Base-by-base conservation (phyloP, 257 asterid genomes). In the Asclepias syriaca region DNA sequence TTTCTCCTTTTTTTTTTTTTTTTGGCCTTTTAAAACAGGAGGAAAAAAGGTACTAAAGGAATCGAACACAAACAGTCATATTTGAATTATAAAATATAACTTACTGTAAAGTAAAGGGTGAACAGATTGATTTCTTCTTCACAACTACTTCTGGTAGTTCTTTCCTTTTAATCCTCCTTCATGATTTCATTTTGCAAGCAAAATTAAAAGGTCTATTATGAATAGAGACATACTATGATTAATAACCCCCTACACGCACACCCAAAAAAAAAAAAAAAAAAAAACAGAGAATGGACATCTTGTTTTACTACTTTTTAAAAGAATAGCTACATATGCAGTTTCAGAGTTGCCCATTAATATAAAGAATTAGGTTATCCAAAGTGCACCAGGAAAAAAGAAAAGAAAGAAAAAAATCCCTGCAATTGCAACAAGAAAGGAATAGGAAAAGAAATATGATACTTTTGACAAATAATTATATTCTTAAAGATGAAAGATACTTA, bases 401-500 rank as follows among this genome's bases (percentile, higher is more conserved):
- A 29, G 0, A 29, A 29, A 34, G 3, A 32, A 29, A 24, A 43
- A 60, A 1, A 29, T 32, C 45, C 34, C 1, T 32, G 19, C 22
- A 32, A 27, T 27, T 7, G 18, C 29, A 32, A 18, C 8, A 45
- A 6, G 22, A 32, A 5, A 32, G 34, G 11, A 64, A 71, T 40
- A 39, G 7, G 15, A 2, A 71, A 19, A 71, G 59, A n/a, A 21
- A 21, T 19, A 14, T 5, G 40, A 54, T 39, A 40, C 39, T 43
- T 3, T 59, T 15, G 27, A 54, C 2, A 27, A 11, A 64, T 53
- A 4, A 21, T 54, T 15, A 56, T 65, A 16, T 4, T 37, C 19
- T n/a, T 61, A 1, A 65, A 46, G 55, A 27, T 21, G 54, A 10
- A 34, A 37, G 45, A 37, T 32, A 51, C 3, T 66, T 64, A 85